phyloP scores from a whole-genome alignment of 805 yeast species.

The Saccharomycopsis sp. region DNA sequence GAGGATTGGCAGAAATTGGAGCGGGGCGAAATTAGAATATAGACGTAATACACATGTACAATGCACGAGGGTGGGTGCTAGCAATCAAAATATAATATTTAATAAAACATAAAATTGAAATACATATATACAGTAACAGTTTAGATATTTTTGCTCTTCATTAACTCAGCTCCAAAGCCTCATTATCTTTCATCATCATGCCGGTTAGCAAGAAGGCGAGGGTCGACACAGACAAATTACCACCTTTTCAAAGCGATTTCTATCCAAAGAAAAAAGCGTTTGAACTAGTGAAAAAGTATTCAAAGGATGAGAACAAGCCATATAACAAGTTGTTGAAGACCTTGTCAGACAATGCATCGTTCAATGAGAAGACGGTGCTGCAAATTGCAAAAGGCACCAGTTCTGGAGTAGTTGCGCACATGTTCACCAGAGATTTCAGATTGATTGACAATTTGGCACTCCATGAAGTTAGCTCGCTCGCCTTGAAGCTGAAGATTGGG shows the following conservation, averaged over 20 bases:
- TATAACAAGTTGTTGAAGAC: background rate
- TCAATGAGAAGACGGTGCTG: background rate
- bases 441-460: slow-evolving; percentile 5
- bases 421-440: slow-evolving; percentile 9
- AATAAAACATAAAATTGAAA: no score
- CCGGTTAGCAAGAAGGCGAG: background rate
- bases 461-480: slow-evolving; percentile 1
- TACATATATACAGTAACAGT: no score
- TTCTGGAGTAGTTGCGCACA: slow-evolving; percentile 7
- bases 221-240: background rate
- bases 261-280: slow-evolving; percentile 26
- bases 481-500: background rate
- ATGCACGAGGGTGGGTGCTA: no score
- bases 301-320: slow-evolving; percentile 6
- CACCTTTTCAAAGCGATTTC: background rate
- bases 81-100: no score
- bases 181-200: no score
- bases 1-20: no score
- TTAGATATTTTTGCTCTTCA: no score
- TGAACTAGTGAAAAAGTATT: slow-evolving; percentile 35
- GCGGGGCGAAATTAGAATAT: no score
- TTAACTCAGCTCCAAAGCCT: no score
- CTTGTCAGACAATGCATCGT: background rate
- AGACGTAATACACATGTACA: no score
- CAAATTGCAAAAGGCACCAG: no score